phyloP scores from a whole-genome alignment of 768 basidiomycete genomes.

The Boletus sp. region DNA sequence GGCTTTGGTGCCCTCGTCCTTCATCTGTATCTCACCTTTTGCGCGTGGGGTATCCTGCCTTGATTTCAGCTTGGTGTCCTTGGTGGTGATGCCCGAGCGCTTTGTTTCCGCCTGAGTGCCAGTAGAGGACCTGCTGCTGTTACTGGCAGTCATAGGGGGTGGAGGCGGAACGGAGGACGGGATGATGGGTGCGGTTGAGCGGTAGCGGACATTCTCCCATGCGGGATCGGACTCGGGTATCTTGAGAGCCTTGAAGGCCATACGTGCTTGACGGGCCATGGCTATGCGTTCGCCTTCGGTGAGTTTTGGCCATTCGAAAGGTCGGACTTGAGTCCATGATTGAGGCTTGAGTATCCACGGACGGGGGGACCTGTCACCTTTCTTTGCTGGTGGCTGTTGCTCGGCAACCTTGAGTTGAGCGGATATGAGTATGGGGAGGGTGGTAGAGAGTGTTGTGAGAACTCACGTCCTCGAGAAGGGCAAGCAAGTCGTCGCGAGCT shows the following conservation, averaged over 20 bases:
- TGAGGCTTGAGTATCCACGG: slow-evolving; percentile 52
- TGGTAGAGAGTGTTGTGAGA: background rate
- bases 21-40: slow-evolving; percentile 40
- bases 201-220: slow-evolving; percentile 55
- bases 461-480: slow-evolving; percentile 50
- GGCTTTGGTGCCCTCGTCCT: slow-evolving; percentile 33
- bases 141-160: slow-evolving; percentile 17
- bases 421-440: background rate
- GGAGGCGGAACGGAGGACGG: slow-evolving; percentile 15
- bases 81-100: slow-evolving; percentile 42
- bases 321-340: slow-evolving; percentile 68
- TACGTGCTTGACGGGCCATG: slow-evolving; percentile 53
- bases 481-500: slow-evolving; percentile 41
- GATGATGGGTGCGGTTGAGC: slow-evolving; percentile 14
- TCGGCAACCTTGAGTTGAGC: slow-evolving; percentile 48
- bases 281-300: slow-evolving; percentile 43
- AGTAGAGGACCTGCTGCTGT: slow-evolving; percentile 20
- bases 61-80: slow-evolving; percentile 43
- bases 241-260: slow-evolving; percentile 44
- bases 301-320: slow-evolving; percentile 56
- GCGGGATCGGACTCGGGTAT: slow-evolving; percentile 58
- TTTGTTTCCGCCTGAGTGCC: slow-evolving; percentile 37
- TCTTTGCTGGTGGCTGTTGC: slow-evolving; percentile 31
- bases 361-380: slow-evolving; percentile 36
- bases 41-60: slow-evolving; percentile 22